Evolutionary conservation across 2,329 filamentous ascomycete genomes (phyloP).

Genomic region (Cryphonectria nitschkei): DNA sequence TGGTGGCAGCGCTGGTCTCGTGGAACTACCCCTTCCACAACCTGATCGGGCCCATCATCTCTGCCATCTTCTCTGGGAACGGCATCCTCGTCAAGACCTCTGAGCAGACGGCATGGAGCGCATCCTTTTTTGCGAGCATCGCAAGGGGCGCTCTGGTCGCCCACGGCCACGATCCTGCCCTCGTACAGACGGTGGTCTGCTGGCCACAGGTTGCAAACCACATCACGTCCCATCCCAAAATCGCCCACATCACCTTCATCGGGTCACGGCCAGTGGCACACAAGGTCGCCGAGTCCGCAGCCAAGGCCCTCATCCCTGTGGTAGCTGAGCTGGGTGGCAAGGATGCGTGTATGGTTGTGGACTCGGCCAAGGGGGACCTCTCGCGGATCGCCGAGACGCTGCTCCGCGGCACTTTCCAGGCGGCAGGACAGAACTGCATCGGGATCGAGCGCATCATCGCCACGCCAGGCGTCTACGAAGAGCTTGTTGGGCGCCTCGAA

Average conservation of each 20-base stretch:
- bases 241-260: constrained; percentile 94
- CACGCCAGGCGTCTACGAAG: constrained; percentile 74
- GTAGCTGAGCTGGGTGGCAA: constrained; percentile 94
- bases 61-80: constrained; percentile 61
- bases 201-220: constrained; percentile 82
- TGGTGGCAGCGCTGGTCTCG: constrained; percentile 88
- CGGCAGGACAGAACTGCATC: constrained; percentile 95
- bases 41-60: constrained; percentile 33
- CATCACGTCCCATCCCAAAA: constrained; percentile 81
- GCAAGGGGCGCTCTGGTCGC: constrained; percentile 77
- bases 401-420: constrained; percentile 92
- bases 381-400: constrained; percentile 78
- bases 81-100: constrained; percentile 91
- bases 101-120: constrained; percentile 94
- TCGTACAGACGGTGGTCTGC: constrained; percentile 85
- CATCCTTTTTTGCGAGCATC: constrained; percentile 78
- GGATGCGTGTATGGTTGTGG: constrained; percentile 87
- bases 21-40: constrained; percentile 99
- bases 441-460: constrained; percentile 93
- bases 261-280: constrained; percentile 86
- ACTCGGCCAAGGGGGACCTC: constrained; percentile 71
- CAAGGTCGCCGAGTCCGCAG: constrained; percentile 83
- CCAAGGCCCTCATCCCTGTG: constrained; percentile 83
- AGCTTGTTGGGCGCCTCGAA: constrained; percentile 70
- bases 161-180: constrained; percentile 79